Conservation (phyloP, 495 filamentous ascomycete species). For the Hyaloscypha variabilis region DNA sequence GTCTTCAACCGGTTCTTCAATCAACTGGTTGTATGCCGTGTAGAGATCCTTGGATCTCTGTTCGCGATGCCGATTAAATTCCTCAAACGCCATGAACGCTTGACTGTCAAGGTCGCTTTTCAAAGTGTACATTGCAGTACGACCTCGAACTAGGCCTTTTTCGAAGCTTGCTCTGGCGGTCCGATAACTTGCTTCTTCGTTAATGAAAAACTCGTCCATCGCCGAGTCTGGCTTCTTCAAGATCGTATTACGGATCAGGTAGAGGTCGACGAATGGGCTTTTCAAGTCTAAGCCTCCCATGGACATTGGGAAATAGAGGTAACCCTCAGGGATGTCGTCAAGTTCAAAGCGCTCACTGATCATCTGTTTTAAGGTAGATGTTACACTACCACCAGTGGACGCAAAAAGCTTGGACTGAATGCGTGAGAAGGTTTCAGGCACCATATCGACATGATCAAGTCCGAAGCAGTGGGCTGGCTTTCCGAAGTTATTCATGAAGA, state of each 20-base stretch:
- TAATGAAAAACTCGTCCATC: slow-evolving; percentile 44
- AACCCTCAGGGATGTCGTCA: slow-evolving; percentile 60
- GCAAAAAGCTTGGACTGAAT: slow-evolving; percentile 60
- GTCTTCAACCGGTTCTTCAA: slow-evolving; percentile 6
- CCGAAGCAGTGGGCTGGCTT: slow-evolving; percentile 65
- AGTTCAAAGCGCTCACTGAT: slow-evolving; percentile 59
- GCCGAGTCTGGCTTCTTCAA: slow-evolving; percentile 43
- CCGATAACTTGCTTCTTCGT: slow-evolving; percentile 48
- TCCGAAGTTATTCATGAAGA: slow-evolving; percentile 68
- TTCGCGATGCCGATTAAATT: slow-evolving; percentile 55
- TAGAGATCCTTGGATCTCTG: slow-evolving; percentile 29
- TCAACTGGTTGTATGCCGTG: slow-evolving; percentile 8
- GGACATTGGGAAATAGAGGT: slow-evolving; percentile 64
- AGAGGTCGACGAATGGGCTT: slow-evolving; percentile 56
- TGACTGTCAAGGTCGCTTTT: slow-evolving; percentile 27
- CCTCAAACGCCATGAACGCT: slow-evolving; percentile 53
- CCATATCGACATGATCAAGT: slow-evolving; percentile 61
- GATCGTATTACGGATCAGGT: slow-evolving; percentile 55
- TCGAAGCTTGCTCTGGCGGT: slow-evolving; percentile 48
- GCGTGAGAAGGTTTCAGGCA: slow-evolving; percentile 56
- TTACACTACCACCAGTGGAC: slow-evolving; percentile 47
- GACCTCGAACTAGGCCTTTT: slow-evolving; percentile 5
- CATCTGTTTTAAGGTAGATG: slow-evolving; percentile 55
- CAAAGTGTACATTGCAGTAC: slow-evolving; percentile 19
- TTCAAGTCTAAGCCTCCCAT: slow-evolving; percentile 59